Evolutionary conservation across 2,329 filamentous ascomycete species (phyloP).

Genomic region (Phyllosticta citribraziliensis): DNA sequence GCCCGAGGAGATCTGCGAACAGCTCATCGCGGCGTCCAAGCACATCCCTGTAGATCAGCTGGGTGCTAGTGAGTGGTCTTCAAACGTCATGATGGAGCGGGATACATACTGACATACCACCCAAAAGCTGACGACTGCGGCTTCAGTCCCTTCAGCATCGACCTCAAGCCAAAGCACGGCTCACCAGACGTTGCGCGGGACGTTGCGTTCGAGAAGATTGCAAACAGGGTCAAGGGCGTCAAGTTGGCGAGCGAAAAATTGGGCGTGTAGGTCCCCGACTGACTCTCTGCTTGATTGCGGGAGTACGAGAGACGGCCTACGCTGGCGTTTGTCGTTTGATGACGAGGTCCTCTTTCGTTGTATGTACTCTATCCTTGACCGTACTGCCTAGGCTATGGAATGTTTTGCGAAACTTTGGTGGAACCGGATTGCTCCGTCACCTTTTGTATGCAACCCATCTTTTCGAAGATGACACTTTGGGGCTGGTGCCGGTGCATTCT

Average conservation of each 20-base stretch:
- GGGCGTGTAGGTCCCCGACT: slow-evolving; percentile 13
- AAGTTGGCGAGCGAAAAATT: slow-evolving; percentile 20
- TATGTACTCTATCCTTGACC: background rate
- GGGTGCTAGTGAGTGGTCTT: slow-evolving; percentile 16
- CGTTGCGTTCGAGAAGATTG: slow-evolving; percentile 23
- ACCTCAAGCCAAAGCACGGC: slow-evolving; percentile 23
- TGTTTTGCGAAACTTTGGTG: too few species aligned
- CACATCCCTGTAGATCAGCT: slow-evolving; percentile 21
- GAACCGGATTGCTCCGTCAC: too few species aligned
- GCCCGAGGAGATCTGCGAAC: slow-evolving; percentile 20
- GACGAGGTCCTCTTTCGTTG: background rate
- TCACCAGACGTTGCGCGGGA: slow-evolving; percentile 21
- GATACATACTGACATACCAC: too few species aligned
- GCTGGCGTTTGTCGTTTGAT: background rate
- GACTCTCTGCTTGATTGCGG: background rate
- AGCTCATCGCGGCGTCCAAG: slow-evolving; percentile 19
- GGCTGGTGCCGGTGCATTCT: too few species aligned
- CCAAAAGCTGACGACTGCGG: slow-evolving; percentile 20
- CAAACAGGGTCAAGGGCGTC: slow-evolving; percentile 19
- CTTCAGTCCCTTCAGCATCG: slow-evolving; percentile 22
- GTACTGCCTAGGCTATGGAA: background rate
- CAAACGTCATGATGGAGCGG: background rate
- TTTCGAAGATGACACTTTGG: too few species aligned
- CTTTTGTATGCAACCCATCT: too few species aligned
- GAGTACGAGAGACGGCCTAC: background rate